Percentiles rank a stretch among this genome's conserved stretches.
These are phyloP conservation scores for Talaromyces sp. DNA, from an alignment of 2,329 filamentous ascomycete species.

Conservation along the genomic window DNA sequence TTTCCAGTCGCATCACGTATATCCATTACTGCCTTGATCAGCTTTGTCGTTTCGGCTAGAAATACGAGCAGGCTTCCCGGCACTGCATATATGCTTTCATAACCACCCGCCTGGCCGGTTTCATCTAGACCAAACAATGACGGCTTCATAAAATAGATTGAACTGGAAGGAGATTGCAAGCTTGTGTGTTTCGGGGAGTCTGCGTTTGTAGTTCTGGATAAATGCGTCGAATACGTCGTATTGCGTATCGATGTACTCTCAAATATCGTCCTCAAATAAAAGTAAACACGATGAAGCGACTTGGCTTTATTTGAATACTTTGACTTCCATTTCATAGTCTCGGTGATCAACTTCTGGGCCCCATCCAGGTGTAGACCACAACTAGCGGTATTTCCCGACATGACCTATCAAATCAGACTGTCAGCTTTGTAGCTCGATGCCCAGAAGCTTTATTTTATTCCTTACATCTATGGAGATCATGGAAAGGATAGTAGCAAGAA, in stretches of 20 bases:
- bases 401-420: too few species aligned
- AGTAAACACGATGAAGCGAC: slow-evolving; percentile 11
- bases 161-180: too few species aligned
- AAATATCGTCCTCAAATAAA: slow-evolving; percentile 10
- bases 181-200: too few species aligned
- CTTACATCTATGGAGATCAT: too few species aligned
- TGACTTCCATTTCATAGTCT: neutral
- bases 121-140: too few species aligned
- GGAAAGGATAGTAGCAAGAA: too few species aligned
- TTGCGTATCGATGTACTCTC: slow-evolving; percentile 9
- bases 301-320: slow-evolving; percentile 6
- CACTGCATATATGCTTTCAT: slow-evolving; percentile 11
- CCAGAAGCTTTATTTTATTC: too few species aligned
- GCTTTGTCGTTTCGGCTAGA: slow-evolving; percentile 3
- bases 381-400: slow-evolving; percentile 11
- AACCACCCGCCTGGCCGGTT: neutral
- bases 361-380: slow-evolving; percentile 12
- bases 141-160: too few species aligned
- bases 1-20: neutral
- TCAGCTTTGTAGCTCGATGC: too few species aligned
- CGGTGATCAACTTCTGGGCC: slow-evolving; percentile 6
- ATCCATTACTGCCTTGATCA: slow-evolving; percentile 5
- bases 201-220: neutral
- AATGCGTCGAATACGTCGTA: neutral
- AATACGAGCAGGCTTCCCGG: slow-evolving; percentile 6